Evolutionary conservation across 441 rosid genomes (phyloP), one percentile per base, ranked within the genome.

Genomic region (Syzygium syzygioides): DNA sequence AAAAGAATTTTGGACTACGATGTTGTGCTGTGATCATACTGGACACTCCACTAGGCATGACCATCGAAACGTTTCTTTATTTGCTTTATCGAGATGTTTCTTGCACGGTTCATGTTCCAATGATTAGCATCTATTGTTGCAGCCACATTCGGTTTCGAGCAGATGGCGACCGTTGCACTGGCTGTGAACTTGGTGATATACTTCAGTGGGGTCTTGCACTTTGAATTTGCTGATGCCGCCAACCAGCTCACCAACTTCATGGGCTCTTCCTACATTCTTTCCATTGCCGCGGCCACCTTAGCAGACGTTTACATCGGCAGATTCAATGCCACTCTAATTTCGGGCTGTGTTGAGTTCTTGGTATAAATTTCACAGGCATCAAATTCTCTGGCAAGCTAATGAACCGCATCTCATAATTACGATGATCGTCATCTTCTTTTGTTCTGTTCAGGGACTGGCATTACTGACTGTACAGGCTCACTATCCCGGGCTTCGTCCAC

Each of bases 221-320:
- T 93, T 76, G 93, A 91, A 45, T 37, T 93, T n/a, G 92, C 96
- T 11, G 96, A 94, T 86, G 94, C 96, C 7, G 96, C 96, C 76
- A 95, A 93, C 86, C 89, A 91, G 60, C 90, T 95, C 50, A 95
- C 98, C 88, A 95, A 95, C 91, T 94, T 71, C 89, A 89, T 92
- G 94, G 98, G 95, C 14, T 89, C 91, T 55, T 25, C 93, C 87
- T 93, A 88, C 93, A 89, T 95, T 66, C 93, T 95, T 88, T 87
- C 93, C 86, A 88, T 95, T 45, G 52, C 92, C 9, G 93, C 90
- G 50, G 96, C 95, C 34, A 45, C 90, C 86, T 56, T 95, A 13
- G 96, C 98, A 1, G 96, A 95, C 90, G 88, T 92, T 76, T 93
- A 34, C 50, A 62, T 92, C 17, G 96, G 96, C 59, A 92, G 98